Evolutionary conservation across 2,329 filamentous ascomycete species (phyloP).

Genomic region (Ustulina deusta): DNA sequence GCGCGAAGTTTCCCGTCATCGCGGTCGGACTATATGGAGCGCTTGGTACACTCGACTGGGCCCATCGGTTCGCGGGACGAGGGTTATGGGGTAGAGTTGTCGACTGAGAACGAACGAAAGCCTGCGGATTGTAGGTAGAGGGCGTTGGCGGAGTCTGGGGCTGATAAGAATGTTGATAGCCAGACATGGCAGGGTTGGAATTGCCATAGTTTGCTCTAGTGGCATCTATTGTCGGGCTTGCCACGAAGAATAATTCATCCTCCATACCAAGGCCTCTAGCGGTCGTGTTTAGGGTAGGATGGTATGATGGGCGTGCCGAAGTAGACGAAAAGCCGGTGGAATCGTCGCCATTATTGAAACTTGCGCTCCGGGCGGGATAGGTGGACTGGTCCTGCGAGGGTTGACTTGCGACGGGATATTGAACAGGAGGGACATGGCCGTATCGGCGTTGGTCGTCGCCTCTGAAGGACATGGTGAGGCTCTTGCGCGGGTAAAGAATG

Average conservation of each 20-base stretch:
- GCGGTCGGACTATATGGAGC: slow-evolving; percentile 54
- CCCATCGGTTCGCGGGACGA: slow-evolving; percentile 53
- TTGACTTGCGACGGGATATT: slow-evolving; percentile 67
- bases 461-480: slow-evolving; percentile 69
- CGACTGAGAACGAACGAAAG: slow-evolving; percentile 69
- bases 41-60: slow-evolving; percentile 50
- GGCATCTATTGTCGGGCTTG: slow-evolving; percentile 57
- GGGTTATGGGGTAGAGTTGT: slow-evolving; percentile 64
- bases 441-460: slow-evolving; percentile 73
- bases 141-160: slow-evolving; percentile 60
- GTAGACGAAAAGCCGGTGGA: slow-evolving; percentile 62
- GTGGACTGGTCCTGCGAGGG: slow-evolving; percentile 54
- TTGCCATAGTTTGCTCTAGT: slow-evolving; percentile 57
- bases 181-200: slow-evolving; percentile 60
- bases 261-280: slow-evolving; percentile 52
- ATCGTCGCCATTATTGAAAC: slow-evolving; percentile 84
- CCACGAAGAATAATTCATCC: slow-evolving; percentile 73
- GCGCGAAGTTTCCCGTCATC: slow-evolving; percentile 59
- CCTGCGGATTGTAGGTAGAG: slow-evolving; percentile 77
- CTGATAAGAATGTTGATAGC: slow-evolving; percentile 66
- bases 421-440: slow-evolving; percentile 74
- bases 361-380: slow-evolving; percentile 68
- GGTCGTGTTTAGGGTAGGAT: slow-evolving; percentile 49
- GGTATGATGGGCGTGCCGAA: slow-evolving; percentile 48
- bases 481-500: slow-evolving; percentile 5